Evolutionary conservation across 257 asterid species (phyloP), one percentile per base, ranked within the genome.

Genomic region (Parsonsia alboflavescens): DNA sequence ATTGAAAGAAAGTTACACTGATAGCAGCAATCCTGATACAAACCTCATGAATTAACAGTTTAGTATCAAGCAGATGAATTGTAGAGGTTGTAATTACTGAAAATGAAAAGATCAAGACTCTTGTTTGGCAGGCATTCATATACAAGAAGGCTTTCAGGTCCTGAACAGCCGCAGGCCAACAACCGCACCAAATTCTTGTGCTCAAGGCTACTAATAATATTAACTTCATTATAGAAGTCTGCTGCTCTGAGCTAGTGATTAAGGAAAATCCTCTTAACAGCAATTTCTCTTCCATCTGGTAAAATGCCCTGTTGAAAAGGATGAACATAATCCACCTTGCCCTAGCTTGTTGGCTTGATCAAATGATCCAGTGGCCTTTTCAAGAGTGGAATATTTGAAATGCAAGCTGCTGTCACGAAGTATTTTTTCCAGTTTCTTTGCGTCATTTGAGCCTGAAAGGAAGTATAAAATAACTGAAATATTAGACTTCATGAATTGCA

Each of bases 121-220:
- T 36, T 56, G 68, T 80, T 76, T 46, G 80, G 73, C 12, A 80
- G 48, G 4, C 22, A 73, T 48, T 72, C 78, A 22, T 66, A 80
- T 13, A 80, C 83, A n/a, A 76, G 84, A 36, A 76, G 77, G 54
- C 78, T 75, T 36, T 80, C 84, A 10, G 78, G 80, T 58, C 84
- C 84, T 54, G 76, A 64, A 57, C 62, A 54, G 24, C 84, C 76
- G 56, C 84, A 80, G 15, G 80, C 84, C 57, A 80, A 58, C 12
- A 80, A 58, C 39, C 70, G 72, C 19, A 76, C 80, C 28, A 80
- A 53, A 46, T 75, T 80, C 26, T 80, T 65, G 71, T 80, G 83
- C 30, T 45, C 66, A 12, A 80, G 39, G 13, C 80, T 61, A 46
- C 83, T 80, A 10, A 80, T 75, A 22, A 80, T 70, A 30, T 64